Evolutionary conservation across 768 basidiomycete species (phyloP).

Genomic region (Xerocomellus amylosporus): DNA sequence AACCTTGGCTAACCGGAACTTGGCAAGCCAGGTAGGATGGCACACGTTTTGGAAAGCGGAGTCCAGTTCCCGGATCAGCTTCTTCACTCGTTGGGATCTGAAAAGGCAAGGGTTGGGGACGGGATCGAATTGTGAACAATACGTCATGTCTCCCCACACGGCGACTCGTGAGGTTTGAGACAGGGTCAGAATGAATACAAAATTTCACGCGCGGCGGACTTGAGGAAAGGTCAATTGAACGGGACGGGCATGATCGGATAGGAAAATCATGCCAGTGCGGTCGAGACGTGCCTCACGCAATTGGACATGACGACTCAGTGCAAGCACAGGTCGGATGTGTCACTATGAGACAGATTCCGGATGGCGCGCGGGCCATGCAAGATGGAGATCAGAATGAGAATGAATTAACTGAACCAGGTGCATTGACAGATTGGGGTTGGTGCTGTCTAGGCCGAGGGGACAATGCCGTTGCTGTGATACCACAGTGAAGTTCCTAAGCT

Average conservation of each 20-base stretch:
- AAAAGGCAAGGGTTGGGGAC: slow-evolving; percentile 10
- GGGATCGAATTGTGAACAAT: slow-evolving; percentile 8
- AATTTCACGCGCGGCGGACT: slow-evolving; percentile 22
- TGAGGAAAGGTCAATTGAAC: slow-evolving; percentile 11
- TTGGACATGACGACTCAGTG: slow-evolving; percentile 1
- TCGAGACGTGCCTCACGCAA: slow-evolving; percentile 3
- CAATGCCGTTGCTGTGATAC: slow-evolving; percentile 16
- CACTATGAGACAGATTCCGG: slow-evolving; percentile 19
- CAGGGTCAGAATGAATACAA: slow-evolving; percentile 14
- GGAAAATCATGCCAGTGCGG: slow-evolving; percentile 10
- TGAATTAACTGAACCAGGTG: slow-evolving; percentile 9
- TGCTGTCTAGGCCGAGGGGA: slow-evolving; percentile 12
- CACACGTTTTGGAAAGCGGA: slow-evolving; percentile 10
- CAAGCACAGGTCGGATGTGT: slow-evolving; percentile 8
- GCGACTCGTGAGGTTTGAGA: slow-evolving; percentile 14
- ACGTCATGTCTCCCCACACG: slow-evolving; percentile 27
- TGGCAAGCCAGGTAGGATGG: background rate
- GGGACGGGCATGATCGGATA: background rate
- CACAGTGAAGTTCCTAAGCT: slow-evolving; percentile 9
- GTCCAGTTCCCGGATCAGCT: slow-evolving; percentile 9
- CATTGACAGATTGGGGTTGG: slow-evolving; percentile 20
- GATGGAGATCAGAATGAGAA: slow-evolving; percentile 14
- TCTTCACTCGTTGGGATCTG: slow-evolving; percentile 4
- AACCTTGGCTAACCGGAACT: slow-evolving; percentile 14
- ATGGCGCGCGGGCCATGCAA: slow-evolving; percentile 20